Conservation (phyloP, 176 grass and related monocot species). For the Ensete glaucum region DNA sequence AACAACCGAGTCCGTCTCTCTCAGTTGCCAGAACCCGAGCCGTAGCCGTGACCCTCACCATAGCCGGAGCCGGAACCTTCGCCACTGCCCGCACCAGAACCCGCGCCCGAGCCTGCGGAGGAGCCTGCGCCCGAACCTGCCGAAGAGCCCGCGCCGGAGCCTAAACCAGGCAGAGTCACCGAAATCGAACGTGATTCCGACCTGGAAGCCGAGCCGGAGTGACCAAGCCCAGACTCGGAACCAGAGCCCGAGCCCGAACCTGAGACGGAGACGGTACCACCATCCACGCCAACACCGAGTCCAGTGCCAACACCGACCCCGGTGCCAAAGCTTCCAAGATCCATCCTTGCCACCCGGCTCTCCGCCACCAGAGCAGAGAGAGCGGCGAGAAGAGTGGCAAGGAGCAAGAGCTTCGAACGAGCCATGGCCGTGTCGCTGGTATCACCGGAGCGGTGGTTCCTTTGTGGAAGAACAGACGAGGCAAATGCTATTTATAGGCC, state of each 20-base stretch:
- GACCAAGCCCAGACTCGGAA: slow-evolving; percentile 31
- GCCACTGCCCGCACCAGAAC: slow-evolving; percentile 5
- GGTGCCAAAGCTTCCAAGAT: slow-evolving; percentile 41
- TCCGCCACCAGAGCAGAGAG: slow-evolving; percentile 21
- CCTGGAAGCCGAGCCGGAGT: slow-evolving; percentile 5
- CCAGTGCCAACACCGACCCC: slow-evolving; percentile 22
- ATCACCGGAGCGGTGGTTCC: background rate
- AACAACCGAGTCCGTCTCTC: background rate
- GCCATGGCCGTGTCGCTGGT: slow-evolving; percentile 20
- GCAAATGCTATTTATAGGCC: background rate
- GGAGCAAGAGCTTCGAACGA: slow-evolving; percentile 19
- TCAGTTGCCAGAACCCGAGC: slow-evolving; percentile 1
- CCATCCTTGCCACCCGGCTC: slow-evolving; percentile 41
- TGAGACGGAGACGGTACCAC: slow-evolving; percentile 24
- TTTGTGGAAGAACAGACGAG: background rate
- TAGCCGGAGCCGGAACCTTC: slow-evolving; percentile 11
- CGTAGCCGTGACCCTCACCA: slow-evolving; percentile 16
- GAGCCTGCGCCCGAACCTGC: slow-evolving; percentile 22
- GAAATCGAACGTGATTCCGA: slow-evolving; percentile 2
- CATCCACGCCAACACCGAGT: slow-evolving; percentile 35
- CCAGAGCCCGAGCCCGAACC: slow-evolving; percentile 37
- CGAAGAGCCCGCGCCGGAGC: slow-evolving; percentile 11
- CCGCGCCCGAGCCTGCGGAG: background rate
- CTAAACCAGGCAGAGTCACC: background rate
- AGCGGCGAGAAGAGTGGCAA: slow-evolving; percentile 5